Conservation (phyloP, 2,329 filamentous ascomycete species). For the Penicillium sp. region DNA sequence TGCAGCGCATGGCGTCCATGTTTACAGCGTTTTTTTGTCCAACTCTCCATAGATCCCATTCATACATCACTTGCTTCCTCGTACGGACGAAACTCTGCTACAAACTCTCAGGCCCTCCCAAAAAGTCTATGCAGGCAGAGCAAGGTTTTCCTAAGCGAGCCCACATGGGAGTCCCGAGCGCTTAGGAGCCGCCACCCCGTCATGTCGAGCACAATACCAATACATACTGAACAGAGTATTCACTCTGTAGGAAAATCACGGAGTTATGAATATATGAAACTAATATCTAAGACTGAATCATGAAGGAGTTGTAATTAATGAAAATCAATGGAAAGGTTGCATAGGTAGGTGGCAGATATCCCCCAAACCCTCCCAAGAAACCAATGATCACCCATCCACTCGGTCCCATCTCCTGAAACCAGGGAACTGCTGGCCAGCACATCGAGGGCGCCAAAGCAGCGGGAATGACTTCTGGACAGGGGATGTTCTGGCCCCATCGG, state of each 20-base stretch:
- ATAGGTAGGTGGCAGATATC: neutral
- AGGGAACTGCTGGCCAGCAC: conserved; percentile 10
- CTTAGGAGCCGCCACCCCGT: conserved; percentile 29
- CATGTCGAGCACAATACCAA: neutral
- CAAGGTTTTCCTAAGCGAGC: conserved; percentile 32
- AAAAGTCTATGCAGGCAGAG: conserved; percentile 4
- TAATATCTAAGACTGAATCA: neutral
- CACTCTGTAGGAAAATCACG: neutral
- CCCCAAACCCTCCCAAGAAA: neutral
- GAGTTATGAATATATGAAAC: neutral
- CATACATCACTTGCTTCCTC: neutral
- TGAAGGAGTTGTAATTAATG: neutral
- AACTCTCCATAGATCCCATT: neutral
- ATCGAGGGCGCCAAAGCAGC: conserved; percentile 11
- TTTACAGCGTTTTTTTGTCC: neutral
- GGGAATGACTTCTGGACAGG: neutral
- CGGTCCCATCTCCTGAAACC: neutral
- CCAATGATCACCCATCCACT: conserved; percentile 2
- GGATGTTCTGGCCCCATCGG: conserved; percentile 25
- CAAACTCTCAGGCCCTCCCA: conserved; percentile 1
- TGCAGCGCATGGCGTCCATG: conserved; percentile 1
- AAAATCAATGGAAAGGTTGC: neutral
- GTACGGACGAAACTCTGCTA: neutral
- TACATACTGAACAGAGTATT: too few relatives aligned
- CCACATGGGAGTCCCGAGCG: conserved; percentile 25